phyloP scores from a whole-genome alignment of 768 basidiomycete species.

The Pilatotrama ljubarskyi region DNA sequence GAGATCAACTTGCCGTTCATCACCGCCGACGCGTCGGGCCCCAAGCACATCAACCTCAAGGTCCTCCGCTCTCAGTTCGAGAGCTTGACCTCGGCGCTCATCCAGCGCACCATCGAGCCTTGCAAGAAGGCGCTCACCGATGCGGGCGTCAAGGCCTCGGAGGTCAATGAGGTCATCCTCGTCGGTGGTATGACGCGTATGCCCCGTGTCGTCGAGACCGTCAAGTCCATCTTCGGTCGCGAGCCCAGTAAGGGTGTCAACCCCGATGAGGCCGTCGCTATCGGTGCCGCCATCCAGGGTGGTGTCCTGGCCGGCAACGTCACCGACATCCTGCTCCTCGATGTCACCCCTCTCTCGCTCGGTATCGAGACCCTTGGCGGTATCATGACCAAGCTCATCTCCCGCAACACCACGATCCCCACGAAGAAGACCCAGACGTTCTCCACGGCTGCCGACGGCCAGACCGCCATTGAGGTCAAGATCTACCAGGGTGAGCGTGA shows the following conservation, averaged over 20 bases:
- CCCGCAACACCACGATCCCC: slow-evolving; percentile 97
- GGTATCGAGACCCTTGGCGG: slow-evolving; percentile 97
- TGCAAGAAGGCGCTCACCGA: slow-evolving; percentile 97
- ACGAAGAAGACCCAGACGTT: slow-evolving; percentile 99
- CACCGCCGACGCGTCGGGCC: slow-evolving; percentile 91
- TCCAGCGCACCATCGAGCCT: slow-evolving; percentile 89
- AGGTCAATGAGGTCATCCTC: slow-evolving; percentile 95
- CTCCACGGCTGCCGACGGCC: slow-evolving; percentile 98
- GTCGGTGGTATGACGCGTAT: slow-evolving; percentile 99
- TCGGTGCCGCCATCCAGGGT: slow-evolving; percentile 97
- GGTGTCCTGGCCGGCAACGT: slow-evolving; percentile 97
- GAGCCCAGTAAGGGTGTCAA: slow-evolving; percentile 99
- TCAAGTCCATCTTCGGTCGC: slow-evolving; percentile 90
- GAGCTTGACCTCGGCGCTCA: slow-evolving; percentile 74
- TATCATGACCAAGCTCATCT: slow-evolving; percentile 99
- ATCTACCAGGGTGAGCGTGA: slow-evolving; percentile 99
- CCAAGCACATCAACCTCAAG: slow-evolving; percentile 96
- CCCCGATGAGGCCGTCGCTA: slow-evolving; percentile 98
- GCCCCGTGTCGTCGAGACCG: slow-evolving; percentile 93
- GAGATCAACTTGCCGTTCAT: slow-evolving; percentile 99
- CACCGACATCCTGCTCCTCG: slow-evolving; percentile 91
- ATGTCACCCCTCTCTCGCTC: slow-evolving; percentile 95
- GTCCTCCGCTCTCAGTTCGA: slow-evolving; percentile 91
- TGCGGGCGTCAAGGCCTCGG: slow-evolving; percentile 89
- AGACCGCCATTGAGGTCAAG: slow-evolving; percentile 99